These are phyloP conservation scores for Quercus cerris DNA, from an alignment of 306 rosid species.

Conservation along the genomic window DNA sequence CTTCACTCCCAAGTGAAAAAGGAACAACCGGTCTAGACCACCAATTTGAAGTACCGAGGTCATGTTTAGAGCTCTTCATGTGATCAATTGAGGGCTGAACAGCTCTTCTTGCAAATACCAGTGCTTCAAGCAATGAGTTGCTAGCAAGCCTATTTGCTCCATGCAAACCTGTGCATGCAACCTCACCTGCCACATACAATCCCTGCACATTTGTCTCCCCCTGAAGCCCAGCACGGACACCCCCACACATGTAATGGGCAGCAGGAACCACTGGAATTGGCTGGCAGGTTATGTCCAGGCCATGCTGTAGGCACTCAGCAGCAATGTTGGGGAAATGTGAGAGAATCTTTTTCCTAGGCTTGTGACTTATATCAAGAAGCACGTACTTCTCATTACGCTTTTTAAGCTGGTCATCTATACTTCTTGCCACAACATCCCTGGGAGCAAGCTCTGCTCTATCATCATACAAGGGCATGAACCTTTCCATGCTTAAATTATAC, in stretches of 20 bases:
- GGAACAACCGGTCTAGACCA: constrained; percentile 72
- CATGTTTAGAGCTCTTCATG: constrained; percentile 56
- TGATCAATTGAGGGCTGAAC: constrained; percentile 79
- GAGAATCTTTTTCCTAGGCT: constrained; percentile 60
- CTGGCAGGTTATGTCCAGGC: constrained; percentile 75
- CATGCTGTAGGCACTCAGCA: constrained; percentile 63
- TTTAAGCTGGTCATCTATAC: constrained; percentile 94
- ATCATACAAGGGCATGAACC: constrained; percentile 91
- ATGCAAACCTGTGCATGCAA: constrained; percentile 95
- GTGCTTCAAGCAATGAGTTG: constrained; percentile 95
- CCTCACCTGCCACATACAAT: constrained; percentile 90
- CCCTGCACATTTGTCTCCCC: constrained; percentile 88
- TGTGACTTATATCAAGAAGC: constrained; percentile 86
- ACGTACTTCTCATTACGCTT: constrained; percentile 74
- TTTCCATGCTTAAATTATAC: constrained; percentile 79
- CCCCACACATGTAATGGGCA: constrained; percentile 98
- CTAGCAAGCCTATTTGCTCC: constrained; percentile 98
- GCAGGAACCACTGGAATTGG: constrained; percentile 96
- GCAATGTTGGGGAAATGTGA: constrained; percentile 86
- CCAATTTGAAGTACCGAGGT: constrained; percentile 43
- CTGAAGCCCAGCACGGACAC: constrained; percentile 85
- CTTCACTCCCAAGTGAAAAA: constrained; percentile 34
- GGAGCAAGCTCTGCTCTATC: constrained; percentile 97
- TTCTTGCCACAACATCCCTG: constrained; percentile 94
- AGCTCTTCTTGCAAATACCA: constrained; percentile 91